Base-by-base conservation (phyloP, 1,284 basidiomycete genomes). In the Filobasidium uniguttulatum region DNA sequence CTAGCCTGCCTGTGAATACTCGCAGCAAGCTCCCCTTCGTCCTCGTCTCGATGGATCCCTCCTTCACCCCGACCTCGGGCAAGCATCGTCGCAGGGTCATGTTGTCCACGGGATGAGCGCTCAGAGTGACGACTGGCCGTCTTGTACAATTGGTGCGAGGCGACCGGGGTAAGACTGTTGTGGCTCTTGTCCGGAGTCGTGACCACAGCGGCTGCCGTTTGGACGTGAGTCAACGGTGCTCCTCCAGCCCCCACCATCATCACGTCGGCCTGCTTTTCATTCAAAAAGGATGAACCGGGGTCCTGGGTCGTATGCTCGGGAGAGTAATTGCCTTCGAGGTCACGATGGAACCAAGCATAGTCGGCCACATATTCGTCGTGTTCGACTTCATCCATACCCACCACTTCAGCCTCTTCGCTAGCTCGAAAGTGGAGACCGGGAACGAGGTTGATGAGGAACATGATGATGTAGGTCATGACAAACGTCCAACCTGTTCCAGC, bases 371-470 rank as follows among this genome's bases (percentile, higher is more conserved):
- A 68, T 55, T 70, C 68, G 55, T 65, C 66, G 44, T 67, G 59
- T 52, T 70, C 66, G 33, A 66, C 82, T 75, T 89, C 82, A 66
- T 96, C 89, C 77, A 93, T 83, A 45, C 89, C 89, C 47, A 87
- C 74, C 50, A 76, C 77, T 72, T 94, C 87, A 29, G 79, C 84
- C 63, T 85, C 81, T 30, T 79, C 78, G 15, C 77, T 76, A 19
- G 80, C 77, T 36, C 83, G 77, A 60, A 94, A 77, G 49, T 79
- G 75, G 40, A 87, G 73, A 19, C 81, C 80, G 36, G 88, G 88
- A 45, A 89, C 79, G 40, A 79, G 57, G 68, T 93, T 81, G 61
- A 91, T 69, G 34, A 68, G 59, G 54, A 67, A 70, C 72, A 74
- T 73, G 62, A 74, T 70, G 31, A 62, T 60, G 52, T 71, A 72